Evolutionary conservation across 495 filamentous ascomycete species (phyloP).

Genomic region (Aspergillus cavernicola): DNA sequence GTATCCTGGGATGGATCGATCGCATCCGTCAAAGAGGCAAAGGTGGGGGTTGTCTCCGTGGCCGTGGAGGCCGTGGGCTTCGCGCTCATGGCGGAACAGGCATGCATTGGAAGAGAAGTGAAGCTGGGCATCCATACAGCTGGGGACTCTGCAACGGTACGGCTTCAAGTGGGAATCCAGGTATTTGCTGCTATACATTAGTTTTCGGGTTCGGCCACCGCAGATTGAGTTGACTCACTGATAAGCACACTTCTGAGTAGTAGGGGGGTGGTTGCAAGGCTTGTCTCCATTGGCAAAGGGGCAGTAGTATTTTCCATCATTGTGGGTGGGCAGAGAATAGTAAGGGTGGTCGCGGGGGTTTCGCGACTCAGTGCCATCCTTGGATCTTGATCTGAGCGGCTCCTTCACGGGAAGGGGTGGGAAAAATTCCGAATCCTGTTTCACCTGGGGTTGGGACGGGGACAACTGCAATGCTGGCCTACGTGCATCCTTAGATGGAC

Average conservation of each 20-base stretch:
- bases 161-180: slow-evolving; percentile 92
- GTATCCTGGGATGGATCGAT: slow-evolving; percentile 71
- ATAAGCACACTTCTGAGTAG: slow-evolving; percentile 95
- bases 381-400: slow-evolving; percentile 40
- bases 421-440: slow-evolving; percentile 40
- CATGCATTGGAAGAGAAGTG: slow-evolving; percentile 90
- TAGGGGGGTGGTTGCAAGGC: slow-evolving; percentile 77
- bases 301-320: slow-evolving; percentile 86
- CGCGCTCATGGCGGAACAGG: slow-evolving; percentile 89
- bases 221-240: slow-evolving; percentile 58
- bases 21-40: slow-evolving; percentile 79
- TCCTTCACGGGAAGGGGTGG: slow-evolving; percentile 36
- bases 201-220: slow-evolving; percentile 12
- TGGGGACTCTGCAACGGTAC: slow-evolving; percentile 80
- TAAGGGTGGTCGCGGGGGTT: slow-evolving; percentile 73
- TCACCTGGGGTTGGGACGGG: slow-evolving; percentile 32
- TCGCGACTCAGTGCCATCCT: slow-evolving; percentile 47
- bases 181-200: slow-evolving; percentile 67
- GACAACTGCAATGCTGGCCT: slow-evolving; percentile 33
- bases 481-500: slow-evolving; percentile 35
- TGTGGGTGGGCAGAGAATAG: slow-evolving; percentile 66
- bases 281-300: slow-evolving; percentile 68
- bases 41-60: slow-evolving; percentile 87
- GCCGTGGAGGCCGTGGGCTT: slow-evolving; percentile 91
- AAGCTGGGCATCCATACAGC: slow-evolving; percentile 66